Evolutionary conservation across 2,329 filamentous ascomycete species (phyloP), one percentile per base, ranked within the genome.

Genomic region (Ambrosiella beaveri): DNA sequence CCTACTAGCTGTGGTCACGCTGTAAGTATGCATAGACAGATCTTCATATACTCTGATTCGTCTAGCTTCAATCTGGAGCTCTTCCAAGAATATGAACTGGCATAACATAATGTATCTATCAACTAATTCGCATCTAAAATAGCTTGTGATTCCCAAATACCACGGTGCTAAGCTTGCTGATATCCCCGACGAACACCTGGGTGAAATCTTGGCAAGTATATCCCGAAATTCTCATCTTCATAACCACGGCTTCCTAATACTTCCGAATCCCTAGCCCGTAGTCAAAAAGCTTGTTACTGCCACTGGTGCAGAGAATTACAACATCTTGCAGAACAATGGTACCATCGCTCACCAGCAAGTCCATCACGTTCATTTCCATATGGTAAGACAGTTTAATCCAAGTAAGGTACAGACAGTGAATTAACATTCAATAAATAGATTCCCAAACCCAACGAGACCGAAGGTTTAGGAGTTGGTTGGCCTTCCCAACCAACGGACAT

Each of bases 291-390:
- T 98, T 53, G 89, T 85, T 54, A 71, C 75, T 17, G 91, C 89
- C 36, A 82, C 80, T 3, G 87, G 87, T 41, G 83, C 85, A 3
- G 74, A 75, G 56, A 79, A 97, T 70, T 98, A 88, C 76, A 98
- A 98, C 68, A 79, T 98, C 54, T 74, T 98, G 61, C 93, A 98
- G 74, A 98, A 98, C 74, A 98, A 98, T 67, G 93, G 93, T 56
- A 76, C 80, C 19, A 80, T 91, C 66, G 93, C 93, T 15, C 93
- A 98, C 71, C 93, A 97, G 73, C 76, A 85, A 63, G 91, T 98
- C 62, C 85, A 88, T 64, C 93, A 98, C 73, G 91, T 94, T 64
- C 90, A 96, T 69, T 91, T 98, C 71, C 93, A 98, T 68, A 84
- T 97, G 81, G 85, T 88, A 78, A 63, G 75, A 27, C 27, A 4